Evolutionary conservation across 805 yeast species (phyloP).

Genomic region (Nakazawaea populi): DNA sequence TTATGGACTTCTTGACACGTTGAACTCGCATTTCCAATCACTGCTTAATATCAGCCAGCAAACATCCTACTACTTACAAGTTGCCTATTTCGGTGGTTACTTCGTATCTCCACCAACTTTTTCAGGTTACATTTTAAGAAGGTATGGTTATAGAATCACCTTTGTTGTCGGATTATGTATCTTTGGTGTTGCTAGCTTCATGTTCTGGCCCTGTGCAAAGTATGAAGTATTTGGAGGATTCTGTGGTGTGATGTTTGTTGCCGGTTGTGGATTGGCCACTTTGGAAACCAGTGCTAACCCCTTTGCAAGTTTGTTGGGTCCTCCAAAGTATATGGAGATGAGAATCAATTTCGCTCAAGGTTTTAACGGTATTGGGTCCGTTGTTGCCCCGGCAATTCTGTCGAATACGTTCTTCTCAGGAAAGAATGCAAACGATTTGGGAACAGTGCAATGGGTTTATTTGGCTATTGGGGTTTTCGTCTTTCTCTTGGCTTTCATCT

Average conservation of each 20-base stretch:
- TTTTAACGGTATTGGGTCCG: conserved; percentile 13
- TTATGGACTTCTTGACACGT: conserved; percentile 12
- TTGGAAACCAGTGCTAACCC: conserved; percentile 13
- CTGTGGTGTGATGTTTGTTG: conserved; percentile 13
- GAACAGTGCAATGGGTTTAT: conserved; percentile 14
- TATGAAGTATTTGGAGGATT: conserved; percentile 12
- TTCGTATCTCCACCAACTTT: conserved; percentile 11
- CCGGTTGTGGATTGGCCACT: conserved; percentile 13
- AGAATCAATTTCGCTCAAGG: conserved; percentile 12
- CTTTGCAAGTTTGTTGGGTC: conserved; percentile 11
- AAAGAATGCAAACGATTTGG: conserved; percentile 7
- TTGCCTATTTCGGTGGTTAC: conserved; percentile 13
- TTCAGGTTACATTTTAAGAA: conserved; percentile 9
- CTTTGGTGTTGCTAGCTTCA: conserved; percentile 11
- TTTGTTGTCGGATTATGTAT: conserved; percentile 11
- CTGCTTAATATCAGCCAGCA: conserved; percentile 10
- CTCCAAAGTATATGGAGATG: conserved; percentile 10
- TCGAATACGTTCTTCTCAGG: conserved; percentile 13
- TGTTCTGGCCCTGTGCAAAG: conserved; percentile 13
- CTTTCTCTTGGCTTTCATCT: conserved; percentile 9
- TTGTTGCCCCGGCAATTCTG: conserved; percentile 13
- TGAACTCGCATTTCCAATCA: conserved; percentile 12
- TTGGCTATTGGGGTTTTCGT: conserved; percentile 12
- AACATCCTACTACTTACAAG: conserved; percentile 11
- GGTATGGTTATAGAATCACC: conserved; percentile 11